Evolutionary conservation across 495 filamentous ascomycete species (phyloP), one percentile per base, ranked within the genome.

Genomic region (Aeminium ludgeri): DNA sequence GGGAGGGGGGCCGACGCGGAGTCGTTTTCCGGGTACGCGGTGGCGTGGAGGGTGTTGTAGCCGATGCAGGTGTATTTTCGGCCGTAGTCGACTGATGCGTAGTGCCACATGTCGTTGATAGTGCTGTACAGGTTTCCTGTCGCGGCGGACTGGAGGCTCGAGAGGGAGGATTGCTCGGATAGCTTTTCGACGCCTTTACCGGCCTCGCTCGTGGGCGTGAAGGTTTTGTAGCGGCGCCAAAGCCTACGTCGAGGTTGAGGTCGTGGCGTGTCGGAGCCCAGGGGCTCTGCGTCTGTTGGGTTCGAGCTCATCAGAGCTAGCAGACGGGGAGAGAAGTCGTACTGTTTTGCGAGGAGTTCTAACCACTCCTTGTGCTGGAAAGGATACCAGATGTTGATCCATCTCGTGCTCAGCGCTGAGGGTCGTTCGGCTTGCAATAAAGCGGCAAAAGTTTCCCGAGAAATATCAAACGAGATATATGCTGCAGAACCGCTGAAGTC

Each of bases 301-400:
- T 70, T 60, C 10, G 69, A 70, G 46, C 66, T 67, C 72, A 84
- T 80, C 52, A 82, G 57, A 11, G 68, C 73, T 29, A 73, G 64
- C 17, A 84, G 59, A 45, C 80, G 67, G 11, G 72, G 70, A 0
- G 79, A 82, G 39, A 85, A 74, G 16, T 69, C 71, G 51, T 82
- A 86, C 30, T 68, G 60, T 16, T 60, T 55, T 15, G 72, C 65
- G 23, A 80, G 56, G 10, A 56, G 36, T 53, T 65, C 62, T 27
- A 84, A 66, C 1, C 65, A 51, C 0, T 68, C 61, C 28, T 57
- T 63, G 45, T 86, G 78, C 20, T 60, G 52, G 45, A 74, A 69
- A 8, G 79, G 80, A 35, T 66, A 59, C 77, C 78, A 86, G n/a
- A 85, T 68, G 48, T 84, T 80, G 40, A 85, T 82, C 81, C 80